Evolutionary conservation across 2,329 filamentous ascomycete species (phyloP).

Genomic region (Microsporum canis): DNA sequence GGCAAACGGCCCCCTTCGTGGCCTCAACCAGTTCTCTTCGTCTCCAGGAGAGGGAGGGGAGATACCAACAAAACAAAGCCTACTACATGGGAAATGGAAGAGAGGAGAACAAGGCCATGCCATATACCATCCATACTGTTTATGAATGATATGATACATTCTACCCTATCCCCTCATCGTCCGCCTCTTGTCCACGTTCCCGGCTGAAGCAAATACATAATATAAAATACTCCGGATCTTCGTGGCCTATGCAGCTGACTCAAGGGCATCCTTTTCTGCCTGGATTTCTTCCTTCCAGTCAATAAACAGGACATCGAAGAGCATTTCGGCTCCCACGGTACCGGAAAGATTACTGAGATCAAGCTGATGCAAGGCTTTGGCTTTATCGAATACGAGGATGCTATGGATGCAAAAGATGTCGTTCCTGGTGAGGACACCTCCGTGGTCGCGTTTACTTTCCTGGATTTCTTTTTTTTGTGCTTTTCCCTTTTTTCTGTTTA

Average conservation of each 20-base stretch:
- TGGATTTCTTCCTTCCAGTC: conserved; percentile 47
- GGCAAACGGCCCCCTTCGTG: neutral
- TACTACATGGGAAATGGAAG: neutral
- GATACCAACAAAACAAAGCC: neutral
- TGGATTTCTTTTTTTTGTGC: neutral
- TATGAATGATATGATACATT: neutral
- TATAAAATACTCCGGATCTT: conserved; percentile 16
- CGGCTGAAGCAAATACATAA: neutral
- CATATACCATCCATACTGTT: neutral
- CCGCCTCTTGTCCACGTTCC: conserved; percentile 11
- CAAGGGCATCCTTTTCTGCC: conserved; percentile 21
- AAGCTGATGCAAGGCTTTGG: conserved; percentile 99
- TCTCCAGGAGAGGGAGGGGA: neutral
- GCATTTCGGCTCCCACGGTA: conserved; percentile 91
- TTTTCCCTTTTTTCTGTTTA: neutral
- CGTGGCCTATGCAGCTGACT: conserved; percentile 23
- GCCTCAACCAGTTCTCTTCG: neutral
- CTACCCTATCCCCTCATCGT: neutral
- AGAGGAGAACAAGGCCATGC: neutral
- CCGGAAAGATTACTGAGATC: conserved; percentile 95
- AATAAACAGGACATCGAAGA: conserved; percentile 94
- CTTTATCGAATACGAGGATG: conserved; percentile 98
- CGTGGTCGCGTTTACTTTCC: conserved; percentile 6
- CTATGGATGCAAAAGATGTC: conserved; percentile 95
- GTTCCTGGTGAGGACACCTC: conserved; percentile 66